These are phyloP conservation scores for Auriscalpium orientale DNA, from an alignment of 768 basidiomycete genomes.

Conservation along the genomic window DNA sequence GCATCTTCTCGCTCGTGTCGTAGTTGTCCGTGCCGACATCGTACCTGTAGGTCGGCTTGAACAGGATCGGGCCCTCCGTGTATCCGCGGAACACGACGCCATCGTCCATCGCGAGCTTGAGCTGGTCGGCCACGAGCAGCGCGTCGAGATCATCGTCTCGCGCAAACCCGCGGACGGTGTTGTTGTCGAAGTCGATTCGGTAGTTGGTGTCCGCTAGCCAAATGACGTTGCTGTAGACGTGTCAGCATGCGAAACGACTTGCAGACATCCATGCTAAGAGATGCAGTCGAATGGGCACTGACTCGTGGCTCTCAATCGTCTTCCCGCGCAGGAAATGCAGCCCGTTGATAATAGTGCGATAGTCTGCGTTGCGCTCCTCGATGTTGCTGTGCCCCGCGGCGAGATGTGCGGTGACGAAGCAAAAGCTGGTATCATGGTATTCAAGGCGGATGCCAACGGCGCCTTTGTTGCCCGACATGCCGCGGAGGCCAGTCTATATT, in stretches of 20 bases:
- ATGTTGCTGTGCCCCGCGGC: conserved; percentile 92
- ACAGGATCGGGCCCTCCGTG: conserved; percentile 84
- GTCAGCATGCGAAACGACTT: neutral
- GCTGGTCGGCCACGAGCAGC: conserved; percentile 81
- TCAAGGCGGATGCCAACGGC: conserved; percentile 92
- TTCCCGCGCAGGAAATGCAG: conserved; percentile 88
- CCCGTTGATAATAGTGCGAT: conserved; percentile 75
- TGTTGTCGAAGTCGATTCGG: conserved; percentile 82
- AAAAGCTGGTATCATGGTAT: conserved; percentile 85
- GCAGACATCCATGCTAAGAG: neutral
- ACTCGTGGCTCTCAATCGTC: conserved; percentile 88
- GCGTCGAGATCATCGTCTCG: conserved; percentile 59
- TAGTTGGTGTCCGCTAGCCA: conserved; percentile 98
- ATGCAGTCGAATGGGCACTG: conserved; percentile 23
- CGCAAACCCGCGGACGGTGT: conserved; percentile 63
- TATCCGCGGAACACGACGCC: conserved; percentile 77
- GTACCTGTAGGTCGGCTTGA: conserved; percentile 93
- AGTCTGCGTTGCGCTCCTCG: conserved; percentile 89
- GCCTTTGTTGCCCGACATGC: conserved; percentile 97
- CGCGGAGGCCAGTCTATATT: conserved; percentile 71
- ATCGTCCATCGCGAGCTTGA: conserved; percentile 63
- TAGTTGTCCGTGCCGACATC: conserved; percentile 77
- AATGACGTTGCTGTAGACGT: conserved; percentile 67
- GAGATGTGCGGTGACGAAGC: conserved; percentile 92
- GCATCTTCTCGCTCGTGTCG: conserved; percentile 93